Evolutionary conservation across 176 grass and related monocot species (phyloP), one percentile per base, ranked within the genome.

Genomic region (Triticum turgidum): DNA sequence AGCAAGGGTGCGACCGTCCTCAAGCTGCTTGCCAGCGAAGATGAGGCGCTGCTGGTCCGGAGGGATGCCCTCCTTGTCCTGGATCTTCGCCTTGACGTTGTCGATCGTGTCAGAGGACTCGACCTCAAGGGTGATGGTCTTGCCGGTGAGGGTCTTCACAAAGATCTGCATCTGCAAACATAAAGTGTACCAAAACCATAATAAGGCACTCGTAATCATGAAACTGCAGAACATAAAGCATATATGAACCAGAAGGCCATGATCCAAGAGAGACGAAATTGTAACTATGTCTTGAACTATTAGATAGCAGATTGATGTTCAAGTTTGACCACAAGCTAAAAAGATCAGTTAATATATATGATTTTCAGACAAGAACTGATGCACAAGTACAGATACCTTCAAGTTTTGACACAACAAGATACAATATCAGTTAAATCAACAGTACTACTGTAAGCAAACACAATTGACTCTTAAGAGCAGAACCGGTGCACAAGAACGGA

Each of bases 111-210:
- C 92, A 0, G 92, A 97, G 0, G 65, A 77, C 86, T 97, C 95
- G 0, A 97, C 95, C 90, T 97, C 95, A 0, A 97, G 74, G 0
- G 95, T 97, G 22, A 97, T 97, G 0, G 95, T 97, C 92, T 97
- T 97, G 1, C 95, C 92, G 0, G 92, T 97, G 15, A 94, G 86
- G 79, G 95, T 97, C 84, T 97, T 97, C 0, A 94, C 92, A 0
- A 97, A 97, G 73, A 97, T 97, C 68, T 71, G 69, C 69, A 72
- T 72, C 69, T 73, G 38, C 13, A 85, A 22, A 21, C 4, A 47
- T 29, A 4, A 80, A 11, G 41, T 45, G 24, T 5, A 74, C 9
- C 71, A 47, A 42, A 47, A 6, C n/a, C 12, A 74, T 41, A 25
- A 15, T 47, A 27, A 47, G 71, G 22, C 41, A 73, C 51, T 5